Conservation (phyloP, 2,329 filamentous ascomycete species). For the Clonostachys rosea region DNA sequence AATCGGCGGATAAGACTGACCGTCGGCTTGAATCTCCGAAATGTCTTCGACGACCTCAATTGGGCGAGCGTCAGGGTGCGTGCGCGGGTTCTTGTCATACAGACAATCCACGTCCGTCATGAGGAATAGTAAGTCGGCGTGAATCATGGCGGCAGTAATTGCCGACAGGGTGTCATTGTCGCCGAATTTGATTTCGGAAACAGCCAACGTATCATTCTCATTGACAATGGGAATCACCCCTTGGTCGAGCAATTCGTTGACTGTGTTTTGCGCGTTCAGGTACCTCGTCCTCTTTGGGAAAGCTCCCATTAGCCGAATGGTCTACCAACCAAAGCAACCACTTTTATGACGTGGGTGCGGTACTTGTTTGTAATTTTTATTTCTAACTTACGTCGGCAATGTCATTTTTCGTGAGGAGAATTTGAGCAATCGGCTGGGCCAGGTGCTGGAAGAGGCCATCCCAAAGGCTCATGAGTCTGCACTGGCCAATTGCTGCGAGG, state of each 20-base stretch:
- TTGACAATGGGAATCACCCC: slow-evolving; percentile 98
- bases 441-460: slow-evolving; percentile 87
- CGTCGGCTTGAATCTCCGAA: slow-evolving; percentile 73
- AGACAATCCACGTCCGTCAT: slow-evolving; percentile 99
- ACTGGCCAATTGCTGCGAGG: slow-evolving; percentile 92
- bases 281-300: slow-evolving; percentile 73
- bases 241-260: slow-evolving; percentile 85
- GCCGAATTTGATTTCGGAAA: slow-evolving; percentile 98
- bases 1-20: slow-evolving; percentile 29
- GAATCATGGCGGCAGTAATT: slow-evolving; percentile 95
- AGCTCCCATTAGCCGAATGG: not conserved
- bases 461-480: slow-evolving; percentile 91
- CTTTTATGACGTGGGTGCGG: not conserved
- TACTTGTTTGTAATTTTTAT: too few species aligned
- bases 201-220: slow-evolving; percentile 94
- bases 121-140: slow-evolving; percentile 92
- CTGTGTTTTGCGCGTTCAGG: slow-evolving; percentile 93
- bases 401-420: slow-evolving; percentile 89
- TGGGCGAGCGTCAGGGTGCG: slow-evolving; percentile 76
- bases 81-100: slow-evolving; percentile 92
- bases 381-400: slow-evolving; percentile 74
- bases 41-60: slow-evolving; percentile 95
- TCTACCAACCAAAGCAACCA: not conserved
- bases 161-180: slow-evolving; percentile 97
- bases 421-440: slow-evolving; percentile 87